Evolutionary conservation across 1,284 basidiomycete genomes (phyloP).

Genomic region (Mycosarcoma maydis): DNA sequence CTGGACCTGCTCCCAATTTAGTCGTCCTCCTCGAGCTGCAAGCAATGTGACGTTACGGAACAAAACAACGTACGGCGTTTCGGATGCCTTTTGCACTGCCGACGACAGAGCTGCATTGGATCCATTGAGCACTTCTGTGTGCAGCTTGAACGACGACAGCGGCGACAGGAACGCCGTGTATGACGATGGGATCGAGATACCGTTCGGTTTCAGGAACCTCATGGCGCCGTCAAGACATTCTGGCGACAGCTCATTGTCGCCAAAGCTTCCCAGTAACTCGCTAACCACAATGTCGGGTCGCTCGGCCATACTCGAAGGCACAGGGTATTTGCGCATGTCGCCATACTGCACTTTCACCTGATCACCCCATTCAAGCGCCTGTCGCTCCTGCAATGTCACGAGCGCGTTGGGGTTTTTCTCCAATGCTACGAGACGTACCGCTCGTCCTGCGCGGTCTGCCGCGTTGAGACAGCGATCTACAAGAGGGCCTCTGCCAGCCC

Average conservation of each 20-base stretch:
- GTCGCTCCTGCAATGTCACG: constrained; percentile 60
- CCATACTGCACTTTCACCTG: constrained; percentile 84
- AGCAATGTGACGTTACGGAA: constrained; percentile 78
- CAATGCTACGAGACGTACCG: constrained; percentile 79
- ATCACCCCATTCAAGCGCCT: constrained; percentile 77
- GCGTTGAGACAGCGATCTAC: constrained; percentile 87
- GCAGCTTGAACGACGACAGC: constrained; percentile 88
- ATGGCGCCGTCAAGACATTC: constrained; percentile 96
- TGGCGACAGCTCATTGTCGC: constrained; percentile 97
- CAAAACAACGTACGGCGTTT: constrained; percentile 99
- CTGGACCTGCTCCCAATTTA: constrained; percentile 79
- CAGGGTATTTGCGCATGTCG: constrained; percentile 83
- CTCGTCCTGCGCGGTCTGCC: constrained; percentile 74
- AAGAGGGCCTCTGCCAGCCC: constrained; percentile 92
- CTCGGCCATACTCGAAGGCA: constrained; percentile 71
- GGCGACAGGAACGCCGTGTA: constrained; percentile 96
- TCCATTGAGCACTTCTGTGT: constrained; percentile 36
- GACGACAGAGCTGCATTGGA: constrained; percentile 25
- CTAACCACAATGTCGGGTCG: constrained; percentile 92
- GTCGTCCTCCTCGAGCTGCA: constrained; percentile 71
- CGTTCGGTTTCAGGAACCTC: constrained; percentile 75
- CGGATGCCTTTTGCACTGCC: constrained; percentile 71
- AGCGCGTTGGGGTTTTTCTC: constrained; percentile 80
- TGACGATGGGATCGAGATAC: constrained; percentile 94
- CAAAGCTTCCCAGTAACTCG: constrained; percentile 95